Evolutionary conservation across 2,329 filamentous ascomycete species (phyloP).

Genomic region (Pezicula carpinea): DNA sequence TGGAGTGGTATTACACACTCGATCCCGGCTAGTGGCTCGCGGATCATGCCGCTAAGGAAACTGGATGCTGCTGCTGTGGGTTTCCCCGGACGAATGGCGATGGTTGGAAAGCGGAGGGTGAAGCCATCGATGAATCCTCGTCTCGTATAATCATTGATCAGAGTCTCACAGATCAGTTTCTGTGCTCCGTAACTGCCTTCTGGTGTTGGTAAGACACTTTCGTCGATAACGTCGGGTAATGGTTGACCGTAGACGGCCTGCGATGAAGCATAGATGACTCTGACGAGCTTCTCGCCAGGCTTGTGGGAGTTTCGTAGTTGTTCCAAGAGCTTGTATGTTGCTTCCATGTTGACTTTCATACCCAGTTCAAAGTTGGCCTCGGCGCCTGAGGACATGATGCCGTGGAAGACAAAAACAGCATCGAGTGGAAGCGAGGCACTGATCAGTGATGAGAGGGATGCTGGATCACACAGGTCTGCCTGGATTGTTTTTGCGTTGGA

Average conservation of each 20-base stretch:
- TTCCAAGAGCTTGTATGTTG: slow-evolving; percentile 49
- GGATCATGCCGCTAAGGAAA: slow-evolving; percentile 57
- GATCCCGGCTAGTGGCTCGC: slow-evolving; percentile 52
- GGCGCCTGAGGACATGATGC: slow-evolving; percentile 59
- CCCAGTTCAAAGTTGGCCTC: slow-evolving; percentile 53
- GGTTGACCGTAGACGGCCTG: slow-evolving; percentile 56
- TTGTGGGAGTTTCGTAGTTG: slow-evolving; percentile 34
- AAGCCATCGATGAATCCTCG: slow-evolving; percentile 52
- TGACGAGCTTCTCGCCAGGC: slow-evolving; percentile 34
- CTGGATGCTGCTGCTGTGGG: slow-evolving; percentile 57
- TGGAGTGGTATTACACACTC: slow-evolving; percentile 48
- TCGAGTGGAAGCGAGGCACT: slow-evolving; percentile 29
- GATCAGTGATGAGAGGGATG: slow-evolving; percentile 28
- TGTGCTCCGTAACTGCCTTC: slow-evolving; percentile 56
- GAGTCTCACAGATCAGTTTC: slow-evolving; percentile 56
- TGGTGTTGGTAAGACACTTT: slow-evolving; percentile 43
- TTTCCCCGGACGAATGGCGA: slow-evolving; percentile 54
- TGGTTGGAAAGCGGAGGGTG: slow-evolving; percentile 52
- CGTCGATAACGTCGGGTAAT: slow-evolving; percentile 42
- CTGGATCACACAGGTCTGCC: slow-evolving; percentile 30
- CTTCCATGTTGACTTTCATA: slow-evolving; percentile 54
- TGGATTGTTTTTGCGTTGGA: slow-evolving; percentile 23
- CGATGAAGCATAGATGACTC: slow-evolving; percentile 53
- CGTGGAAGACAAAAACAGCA: slow-evolving; percentile 55
- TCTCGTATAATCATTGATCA: slow-evolving; percentile 53